A percentile compares a stretch with the other conserved stretches of the same genome.
These are phyloP conservation scores for Arabidopsis arenosa DNA, from an alignment of 345 rosid genomes.

Conservation along the genomic window DNA sequence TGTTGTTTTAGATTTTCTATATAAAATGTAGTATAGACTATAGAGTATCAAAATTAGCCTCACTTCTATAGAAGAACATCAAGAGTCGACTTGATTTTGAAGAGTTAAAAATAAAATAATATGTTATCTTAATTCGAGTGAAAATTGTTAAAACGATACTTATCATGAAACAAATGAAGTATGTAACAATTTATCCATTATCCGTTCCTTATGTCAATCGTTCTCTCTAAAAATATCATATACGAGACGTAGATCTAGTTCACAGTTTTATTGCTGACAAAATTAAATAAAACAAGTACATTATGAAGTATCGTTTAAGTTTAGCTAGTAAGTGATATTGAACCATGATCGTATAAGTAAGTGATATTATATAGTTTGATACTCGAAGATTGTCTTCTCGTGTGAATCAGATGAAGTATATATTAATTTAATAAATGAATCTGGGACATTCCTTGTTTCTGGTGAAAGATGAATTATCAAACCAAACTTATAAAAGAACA, in stretches of 20 bases:
- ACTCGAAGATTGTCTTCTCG: conserved; percentile 26
- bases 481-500: conserved; percentile 24
- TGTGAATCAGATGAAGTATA: conserved; percentile 37
- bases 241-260: background rate
- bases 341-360: background rate
- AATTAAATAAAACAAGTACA: background rate
- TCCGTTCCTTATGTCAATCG: background rate
- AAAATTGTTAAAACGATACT: too few species aligned
- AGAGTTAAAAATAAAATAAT: too few species aligned
- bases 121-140: too few species aligned
- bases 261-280: background rate
- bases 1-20: too few species aligned
- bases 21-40: too few species aligned
- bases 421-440: conserved; percentile 31
- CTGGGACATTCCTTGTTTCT: conserved; percentile 34
- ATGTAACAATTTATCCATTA: background rate
- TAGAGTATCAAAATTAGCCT: too few species aligned
- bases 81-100: too few species aligned
- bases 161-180: too few species aligned
- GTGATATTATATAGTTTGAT: background rate
- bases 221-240: background rate
- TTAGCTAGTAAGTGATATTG: conserved; percentile 11
- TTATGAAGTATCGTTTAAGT: background rate
- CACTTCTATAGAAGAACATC: too few species aligned
- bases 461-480: conserved; percentile 30